Conservation (phyloP, 495 filamentous ascomycete species). For the Margaritispora aquatica region DNA sequence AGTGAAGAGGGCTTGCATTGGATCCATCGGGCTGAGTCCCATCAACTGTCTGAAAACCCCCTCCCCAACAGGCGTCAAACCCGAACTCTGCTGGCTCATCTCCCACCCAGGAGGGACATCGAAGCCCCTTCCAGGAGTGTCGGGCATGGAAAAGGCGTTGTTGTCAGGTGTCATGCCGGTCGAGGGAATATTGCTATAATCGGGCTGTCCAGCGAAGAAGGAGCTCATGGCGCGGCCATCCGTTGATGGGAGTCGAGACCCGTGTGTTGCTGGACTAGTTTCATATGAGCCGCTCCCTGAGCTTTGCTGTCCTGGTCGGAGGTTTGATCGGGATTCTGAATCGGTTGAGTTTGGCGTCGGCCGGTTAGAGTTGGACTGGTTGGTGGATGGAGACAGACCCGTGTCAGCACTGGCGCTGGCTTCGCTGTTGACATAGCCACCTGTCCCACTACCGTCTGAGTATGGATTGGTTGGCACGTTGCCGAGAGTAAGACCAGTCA, state of each 20-base stretch:
- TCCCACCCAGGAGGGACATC: constrained; percentile 34
- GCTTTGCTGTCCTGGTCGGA: constrained; percentile 23
- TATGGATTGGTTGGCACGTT: constrained; percentile 10
- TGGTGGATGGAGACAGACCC: constrained; percentile 27
- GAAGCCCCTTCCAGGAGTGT: constrained; percentile 32
- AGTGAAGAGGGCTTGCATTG: constrained; percentile 16
- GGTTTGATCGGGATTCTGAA: constrained; percentile 33
- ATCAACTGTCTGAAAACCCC: constrained; percentile 44
- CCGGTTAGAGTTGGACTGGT: constrained; percentile 35
- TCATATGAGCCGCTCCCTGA: constrained; percentile 34
- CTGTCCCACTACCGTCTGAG: constrained; percentile 14
- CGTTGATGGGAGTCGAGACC: constrained; percentile 29
- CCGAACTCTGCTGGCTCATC: constrained; percentile 23
- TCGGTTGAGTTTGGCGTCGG: constrained; percentile 48
- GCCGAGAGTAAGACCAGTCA: constrained; percentile 24
- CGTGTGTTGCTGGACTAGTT: constrained; percentile 35
- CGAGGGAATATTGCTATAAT: constrained; percentile 15
- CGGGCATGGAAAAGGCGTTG: constrained; percentile 28
- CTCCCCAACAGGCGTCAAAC: constrained; percentile 43
- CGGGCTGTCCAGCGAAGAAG: constrained; percentile 16
- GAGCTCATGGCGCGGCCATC: constrained; percentile 18
- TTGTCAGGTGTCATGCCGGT: constrained; percentile 20
- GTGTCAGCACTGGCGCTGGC: constrained; percentile 13
- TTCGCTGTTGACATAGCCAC: constrained; percentile 27
- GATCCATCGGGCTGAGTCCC: constrained; percentile 23